phyloP scores from a whole-genome alignment of 768 basidiomycete genomes.

The Flagelloscypha sp. region DNA sequence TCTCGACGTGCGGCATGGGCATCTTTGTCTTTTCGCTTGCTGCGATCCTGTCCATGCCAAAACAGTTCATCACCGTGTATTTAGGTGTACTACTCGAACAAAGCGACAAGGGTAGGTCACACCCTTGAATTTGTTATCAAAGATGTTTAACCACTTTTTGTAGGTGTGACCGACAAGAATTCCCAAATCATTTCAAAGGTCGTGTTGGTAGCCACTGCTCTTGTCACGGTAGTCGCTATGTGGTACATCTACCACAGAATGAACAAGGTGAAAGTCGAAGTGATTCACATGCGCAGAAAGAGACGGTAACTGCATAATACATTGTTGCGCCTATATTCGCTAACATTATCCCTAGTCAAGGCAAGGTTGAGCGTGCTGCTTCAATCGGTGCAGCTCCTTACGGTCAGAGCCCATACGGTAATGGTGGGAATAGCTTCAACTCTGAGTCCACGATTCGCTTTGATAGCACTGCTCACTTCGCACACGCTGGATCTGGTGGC shows the following conservation, averaged over 20 bases:
- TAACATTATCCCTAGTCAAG: conserved; percentile 25
- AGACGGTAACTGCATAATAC: conserved; percentile 39
- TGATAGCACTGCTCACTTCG: too few relatives aligned
- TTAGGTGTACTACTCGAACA: conserved; percentile 73
- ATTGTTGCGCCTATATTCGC: conserved; percentile 1
- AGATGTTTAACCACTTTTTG: not conserved
- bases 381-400: too few relatives aligned
- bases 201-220: conserved; percentile 57
- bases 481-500: too few relatives aligned
- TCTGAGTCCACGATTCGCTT: too few relatives aligned
- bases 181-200: conserved; percentile 60
- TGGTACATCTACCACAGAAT: conserved; percentile 79
- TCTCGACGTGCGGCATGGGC: conserved; percentile 83
- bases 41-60: conserved; percentile 76
- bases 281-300: conserved; percentile 67
- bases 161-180: conserved; percentile 28
- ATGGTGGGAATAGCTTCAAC: too few relatives aligned
- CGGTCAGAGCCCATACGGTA: too few relatives aligned
- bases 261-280: conserved; percentile 53
- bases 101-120: conserved; percentile 23
- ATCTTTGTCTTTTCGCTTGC: conserved; percentile 72
- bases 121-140: not conserved
- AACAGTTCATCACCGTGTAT: conserved; percentile 89
- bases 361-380: conserved; percentile 22
- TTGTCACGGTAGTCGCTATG: conserved; percentile 70